A percentile compares a stretch with the other conserved stretches of the same genome.
phyloP scores from a whole-genome alignment of 805 yeast genomes.

The Kockiozyma suomiensis region DNA sequence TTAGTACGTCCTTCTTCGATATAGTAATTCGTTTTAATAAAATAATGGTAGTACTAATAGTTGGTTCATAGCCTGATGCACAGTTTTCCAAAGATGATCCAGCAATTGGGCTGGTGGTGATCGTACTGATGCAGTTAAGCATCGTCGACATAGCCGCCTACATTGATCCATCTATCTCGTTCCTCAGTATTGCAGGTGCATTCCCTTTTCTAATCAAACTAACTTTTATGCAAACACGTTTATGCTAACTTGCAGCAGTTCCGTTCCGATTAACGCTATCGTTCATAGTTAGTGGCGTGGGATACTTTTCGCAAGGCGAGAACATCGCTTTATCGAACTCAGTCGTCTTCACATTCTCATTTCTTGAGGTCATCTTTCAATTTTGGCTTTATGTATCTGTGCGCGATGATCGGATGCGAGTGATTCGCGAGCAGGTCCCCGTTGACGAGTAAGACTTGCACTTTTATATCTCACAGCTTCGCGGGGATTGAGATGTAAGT shows the following conservation, averaged over 20 bases:
- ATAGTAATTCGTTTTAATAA: not conserved
- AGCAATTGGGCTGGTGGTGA: constrained; percentile 26
- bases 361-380: constrained; percentile 31
- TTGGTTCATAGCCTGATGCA: constrained; percentile 20
- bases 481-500: not conserved
- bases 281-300: constrained; percentile 26
- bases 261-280: constrained; percentile 34
- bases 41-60: not conserved
- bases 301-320: constrained; percentile 24
- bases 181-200: constrained; percentile 27
- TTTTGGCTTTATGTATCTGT: constrained; percentile 34
- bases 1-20: constrained; percentile 12
- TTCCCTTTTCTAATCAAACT: not conserved
- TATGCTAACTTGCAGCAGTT: constrained; percentile 1
- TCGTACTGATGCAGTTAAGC: constrained; percentile 23
- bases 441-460: not conserved
- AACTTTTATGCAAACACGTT: not conserved
- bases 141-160: constrained; percentile 25
- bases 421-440: constrained; percentile 5
- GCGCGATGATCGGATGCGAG: constrained; percentile 28
- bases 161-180: constrained; percentile 11
- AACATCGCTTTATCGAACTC: constrained; percentile 31
- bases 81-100: constrained; percentile 30
- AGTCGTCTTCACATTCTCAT: constrained; percentile 27
- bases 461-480: too few species aligned